Evolutionary conservation across 208 protist genomes (phyloP).

Genomic region (Trypanosoma conorhini): DNA sequence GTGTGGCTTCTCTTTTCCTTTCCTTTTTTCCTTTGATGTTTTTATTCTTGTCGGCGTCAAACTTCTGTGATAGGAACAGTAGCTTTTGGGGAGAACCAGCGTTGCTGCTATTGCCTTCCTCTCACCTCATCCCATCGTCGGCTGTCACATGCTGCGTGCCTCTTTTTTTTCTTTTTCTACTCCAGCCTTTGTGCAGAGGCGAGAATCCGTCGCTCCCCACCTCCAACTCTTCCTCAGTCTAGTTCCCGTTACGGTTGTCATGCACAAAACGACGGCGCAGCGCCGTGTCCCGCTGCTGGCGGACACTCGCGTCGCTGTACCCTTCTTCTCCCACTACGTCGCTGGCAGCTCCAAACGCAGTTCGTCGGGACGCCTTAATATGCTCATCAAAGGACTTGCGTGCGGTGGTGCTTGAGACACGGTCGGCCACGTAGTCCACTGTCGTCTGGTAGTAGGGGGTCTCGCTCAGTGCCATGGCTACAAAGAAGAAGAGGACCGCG

Average conservation of each 20-base stretch:
- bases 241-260: slow-evolving; percentile 48
- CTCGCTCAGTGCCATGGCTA: slow-evolving; percentile 62
- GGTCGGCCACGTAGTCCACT: slow-evolving; percentile 71
- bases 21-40: slow-evolving; percentile 1
- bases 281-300: slow-evolving; percentile 82
- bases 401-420: slow-evolving; percentile 52
- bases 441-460: slow-evolving; percentile 46
- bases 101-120: background rate
- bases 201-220: background rate
- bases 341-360: slow-evolving; percentile 63
- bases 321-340: slow-evolving; percentile 75
- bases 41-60: background rate
- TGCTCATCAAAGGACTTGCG: slow-evolving; percentile 53
- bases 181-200: background rate
- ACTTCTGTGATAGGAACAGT: background rate
- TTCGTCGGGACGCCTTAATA: slow-evolving; percentile 60
- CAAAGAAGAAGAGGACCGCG: slow-evolving; percentile 64
- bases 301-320: slow-evolving; percentile 65
- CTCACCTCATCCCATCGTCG: background rate
- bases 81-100: background rate
- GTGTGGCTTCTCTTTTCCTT: background rate
- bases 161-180: background rate
- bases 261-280: slow-evolving; percentile 82
- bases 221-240: background rate
- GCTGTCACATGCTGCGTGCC: background rate